Percentiles rank a stretch among this genome's conserved stretches.
Evolutionary conservation across 2,329 filamentous ascomycete species (phyloP).

Genomic region (Chrysosporium keratinophilum): DNA sequence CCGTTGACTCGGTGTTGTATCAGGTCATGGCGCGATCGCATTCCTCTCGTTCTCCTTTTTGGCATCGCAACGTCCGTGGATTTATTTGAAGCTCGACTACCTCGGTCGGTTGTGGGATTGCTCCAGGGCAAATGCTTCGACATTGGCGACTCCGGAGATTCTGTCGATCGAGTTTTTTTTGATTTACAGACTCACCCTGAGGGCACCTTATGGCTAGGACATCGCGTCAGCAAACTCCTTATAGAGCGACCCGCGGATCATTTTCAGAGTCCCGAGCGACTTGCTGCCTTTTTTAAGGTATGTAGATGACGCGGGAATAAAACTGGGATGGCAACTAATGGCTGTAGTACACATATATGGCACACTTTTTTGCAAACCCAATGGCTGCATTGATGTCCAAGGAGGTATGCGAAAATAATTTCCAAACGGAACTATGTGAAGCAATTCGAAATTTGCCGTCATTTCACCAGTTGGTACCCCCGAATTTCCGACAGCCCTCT

Average conservation of each 20-base stretch:
- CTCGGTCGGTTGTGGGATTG: slow-evolving; percentile 42
- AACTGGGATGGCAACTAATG: not conserved
- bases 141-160: slow-evolving; percentile 39
- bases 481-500: not conserved
- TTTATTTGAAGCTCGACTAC: slow-evolving; percentile 49
- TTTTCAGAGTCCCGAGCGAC: slow-evolving; percentile 48
- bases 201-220: slow-evolving; percentile 43
- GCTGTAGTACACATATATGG: slow-evolving; percentile 51
- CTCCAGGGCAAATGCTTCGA: slow-evolving; percentile 49
- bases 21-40: slow-evolving; percentile 51
- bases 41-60: slow-evolving; percentile 50
- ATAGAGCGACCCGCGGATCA: slow-evolving; percentile 50
- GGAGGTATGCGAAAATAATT: slow-evolving; percentile 17
- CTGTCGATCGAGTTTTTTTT: slow-evolving; percentile 34
- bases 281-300: slow-evolving; percentile 45
- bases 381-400: slow-evolving; percentile 42
- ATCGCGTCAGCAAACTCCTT: slow-evolving; percentile 41
- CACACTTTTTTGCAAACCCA: slow-evolving; percentile 53
- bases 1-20: slow-evolving; percentile 18
- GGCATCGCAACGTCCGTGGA: slow-evolving; percentile 54
- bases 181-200: slow-evolving; percentile 28
- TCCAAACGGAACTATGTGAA: slow-evolving; percentile 40
- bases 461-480: slow-evolving; percentile 37
- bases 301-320: not conserved
- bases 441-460: slow-evolving; percentile 49